Evolutionary conservation across 148 eudicot genomes (phyloP), one percentile per base, ranked within the genome.

Genomic region (Diospyros kaki): DNA sequence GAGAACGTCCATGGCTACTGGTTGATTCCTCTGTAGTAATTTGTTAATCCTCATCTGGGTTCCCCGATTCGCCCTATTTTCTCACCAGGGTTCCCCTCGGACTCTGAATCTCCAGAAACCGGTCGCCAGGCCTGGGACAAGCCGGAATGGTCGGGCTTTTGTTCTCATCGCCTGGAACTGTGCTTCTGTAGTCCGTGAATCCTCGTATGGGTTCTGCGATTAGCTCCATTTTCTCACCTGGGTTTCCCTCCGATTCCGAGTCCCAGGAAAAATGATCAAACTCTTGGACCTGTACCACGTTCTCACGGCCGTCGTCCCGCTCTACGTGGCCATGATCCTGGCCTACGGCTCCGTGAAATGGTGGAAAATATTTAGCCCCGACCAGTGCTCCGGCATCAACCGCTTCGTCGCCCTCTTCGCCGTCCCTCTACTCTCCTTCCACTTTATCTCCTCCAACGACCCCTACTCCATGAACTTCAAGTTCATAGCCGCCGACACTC

Each of bases 291-390:
- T 92, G 14, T 92, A 90, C 88, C 94, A 92, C 73, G 97, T 92
- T 2, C 75, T 92, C 43, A 83, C 97, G 6, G 88, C 92, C 0
- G 90, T 92, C 1, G 91, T 92, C 4, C 97, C 97, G 5, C 89
- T 92, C 46, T 92, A 92, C 72, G 97, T 92, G 4, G 97, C 97
- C 44, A 92, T 92, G 97, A 87, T 92, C 78, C 74, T 92, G 12
- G 97, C 97, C n/a, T 93, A 93, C 48, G 97, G 93, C 4, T 93
- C 97, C 10, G 97, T 93, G 48, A 92, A 88, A 87, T 92, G 97
- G 97, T 92, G 97, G 97, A 88, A 87, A 75, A 92, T 92, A 71
- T 92, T 92, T 77, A 87, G 81, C 70, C 91, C 94, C 0, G 97
- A 88, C 53, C 97, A 93, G 72, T 93, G 97, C 72, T 90, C 97